Evolutionary conservation across 352 stramenopile species (phyloP), one percentile per base, ranked within the genome.

Genomic region (Phytophthora quininea): DNA sequence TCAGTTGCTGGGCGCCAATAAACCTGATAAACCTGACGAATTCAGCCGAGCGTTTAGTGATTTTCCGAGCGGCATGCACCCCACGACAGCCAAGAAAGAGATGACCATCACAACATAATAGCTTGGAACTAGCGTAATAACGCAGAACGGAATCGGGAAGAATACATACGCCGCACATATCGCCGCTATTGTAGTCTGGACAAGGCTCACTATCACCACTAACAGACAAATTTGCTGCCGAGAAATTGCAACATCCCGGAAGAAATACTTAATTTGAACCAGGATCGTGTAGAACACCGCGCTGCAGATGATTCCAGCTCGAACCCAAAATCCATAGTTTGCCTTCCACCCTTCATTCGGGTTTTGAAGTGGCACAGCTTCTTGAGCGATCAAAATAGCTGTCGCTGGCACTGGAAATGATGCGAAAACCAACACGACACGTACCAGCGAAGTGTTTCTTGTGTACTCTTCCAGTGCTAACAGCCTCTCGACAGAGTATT

Each of bases 401-500:
- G 40, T 7, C 4, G 12, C 49, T 4, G 57, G 57, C 6, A 64
- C 30, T 8, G 47, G 50, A 7, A 29, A 32, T 8, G 35, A 8
- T 9, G 48, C 10, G 30, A 45, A 64, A 8, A 58, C 35, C 11
- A 54, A 32, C 4, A 60, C 14, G 2, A 33, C 50, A 7, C 43
- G 48, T n/a, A 14, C 32, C 6, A 51, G 24, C 35, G 62, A 55
- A 6, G 48, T 58, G 5, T 10, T 35, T 10, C 19, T 10, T 5
- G 46, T 50, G 10, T 59, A 63, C 15, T 62, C 55, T 38, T 69
- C 54, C 5, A 69, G 54, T 31, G 54, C 53, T 3, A 62, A 27
- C 50, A 56, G 15, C 15, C 35, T 40, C 10, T 56, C 29, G n/a
- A 56, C 24, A 5, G 50, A 56, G n/a, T 56, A 56, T 31, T 30